Conservation (phyloP, 768 basidiomycete species). For the Terana coerulea region DNA sequence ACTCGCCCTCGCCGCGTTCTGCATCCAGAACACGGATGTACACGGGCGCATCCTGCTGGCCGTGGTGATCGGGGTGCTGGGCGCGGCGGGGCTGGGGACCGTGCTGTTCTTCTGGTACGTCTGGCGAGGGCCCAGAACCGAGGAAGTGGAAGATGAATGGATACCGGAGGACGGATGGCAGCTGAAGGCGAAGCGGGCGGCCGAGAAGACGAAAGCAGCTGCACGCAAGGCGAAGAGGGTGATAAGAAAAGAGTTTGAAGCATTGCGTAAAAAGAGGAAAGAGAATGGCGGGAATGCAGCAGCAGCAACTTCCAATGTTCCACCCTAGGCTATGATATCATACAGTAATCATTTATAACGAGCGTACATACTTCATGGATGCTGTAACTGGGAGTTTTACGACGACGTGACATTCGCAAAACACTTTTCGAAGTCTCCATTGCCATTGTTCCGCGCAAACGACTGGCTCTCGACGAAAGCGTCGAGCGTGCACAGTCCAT, state of each 20-base stretch:
- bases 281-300: neutral
- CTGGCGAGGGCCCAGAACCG: slow-evolving; percentile 15
- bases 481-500: slow-evolving; percentile 62
- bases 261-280: neutral
- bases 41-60: slow-evolving; percentile 13
- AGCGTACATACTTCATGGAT: too few relatives aligned
- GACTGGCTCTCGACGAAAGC: slow-evolving; percentile 68
- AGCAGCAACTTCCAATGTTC: too few relatives aligned
- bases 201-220: neutral
- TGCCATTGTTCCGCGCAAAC: slow-evolving; percentile 63
- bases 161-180: slow-evolving; percentile 4
- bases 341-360: too few relatives aligned
- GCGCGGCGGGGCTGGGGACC: slow-evolving; percentile 9
- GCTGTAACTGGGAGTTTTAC: too few relatives aligned
- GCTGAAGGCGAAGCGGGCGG: neutral
- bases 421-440: slow-evolving; percentile 70
- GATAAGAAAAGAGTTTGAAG: too few relatives aligned
- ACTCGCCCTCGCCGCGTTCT: slow-evolving; percentile 19
- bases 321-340: too few relatives aligned
- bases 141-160: slow-evolving; percentile 8
- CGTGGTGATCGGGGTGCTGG: slow-evolving; percentile 13
- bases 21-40: slow-evolving; percentile 13
- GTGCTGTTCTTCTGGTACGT: slow-evolving; percentile 25
- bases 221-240: too few relatives aligned
- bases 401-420: slow-evolving; percentile 4